Base-by-base conservation (phyloP, 2,329 filamentous ascomycete species). In the Epichloe gansuensis region DNA sequence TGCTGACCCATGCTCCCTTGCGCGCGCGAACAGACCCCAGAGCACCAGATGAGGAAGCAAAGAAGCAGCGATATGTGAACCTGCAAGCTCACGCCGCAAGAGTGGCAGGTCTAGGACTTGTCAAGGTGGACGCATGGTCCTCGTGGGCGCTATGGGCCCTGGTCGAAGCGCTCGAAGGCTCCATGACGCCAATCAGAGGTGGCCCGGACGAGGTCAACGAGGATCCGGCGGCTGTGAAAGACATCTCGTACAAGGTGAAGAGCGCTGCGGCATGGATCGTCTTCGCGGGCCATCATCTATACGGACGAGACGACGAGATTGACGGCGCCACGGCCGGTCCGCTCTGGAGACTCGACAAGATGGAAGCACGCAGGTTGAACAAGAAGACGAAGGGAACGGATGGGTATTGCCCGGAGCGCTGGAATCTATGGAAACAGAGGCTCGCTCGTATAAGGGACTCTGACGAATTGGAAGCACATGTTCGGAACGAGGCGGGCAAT, bases 401-500 rank as follows among this genome's bases (percentile, higher is more conserved):
- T 17, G 55, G 57, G 1, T 31, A 56, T 5, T 57, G 55, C 36
- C 51, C 46, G 7, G 41, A 55, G 12, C 48, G 57, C 12, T 59
- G 56, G 58, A 34, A 53, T 25, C 41, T 59, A 17, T 58, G 55
- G 57, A 59, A 58, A 25, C 48, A 57, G 12, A 53, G 56, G 21
- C 54, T 61, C 35, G 52, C 35, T 4, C 45, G n/a, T 1, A 42
- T 59, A 25, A 50, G 54, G 2, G 50, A 57, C 23, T 27, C 44
- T 4, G 53, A 55, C 1, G 44, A 23, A 15, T 8, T 60, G 4
- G 49, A 54, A 4, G 39, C n/a, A 21, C 25, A 35, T 25, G 41
- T 43, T 13, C 15, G 41, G 17, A 43, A 43, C 21, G 41, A 43
- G 41, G 41, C 41, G 21, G 11, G 21, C n/a, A 12, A 13, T 43